Evolutionary conservation across 2,329 filamentous ascomycete genomes (phyloP).

Genomic region (Talaromyces sp.): DNA sequence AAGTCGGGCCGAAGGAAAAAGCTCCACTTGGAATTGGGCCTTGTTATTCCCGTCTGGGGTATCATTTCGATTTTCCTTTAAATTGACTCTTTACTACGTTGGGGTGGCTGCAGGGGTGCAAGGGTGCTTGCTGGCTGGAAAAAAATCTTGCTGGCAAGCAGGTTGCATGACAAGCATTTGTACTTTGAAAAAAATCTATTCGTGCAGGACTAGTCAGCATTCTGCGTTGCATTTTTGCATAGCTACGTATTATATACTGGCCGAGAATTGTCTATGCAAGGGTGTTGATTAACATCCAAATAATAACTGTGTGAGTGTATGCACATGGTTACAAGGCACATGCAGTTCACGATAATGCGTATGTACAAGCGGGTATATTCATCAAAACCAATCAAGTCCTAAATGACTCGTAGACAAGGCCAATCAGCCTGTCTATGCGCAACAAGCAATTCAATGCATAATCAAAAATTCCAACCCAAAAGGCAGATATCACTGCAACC

Average conservation of each 20-base stretch:
- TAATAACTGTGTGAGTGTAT: not conserved
- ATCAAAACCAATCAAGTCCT: not conserved
- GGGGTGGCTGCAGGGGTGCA: not conserved
- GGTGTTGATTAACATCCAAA: not conserved
- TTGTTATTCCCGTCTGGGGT: not conserved
- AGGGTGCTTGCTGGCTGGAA: not conserved
- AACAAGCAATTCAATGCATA: not conserved
- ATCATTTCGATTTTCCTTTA: not conserved
- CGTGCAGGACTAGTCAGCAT: not conserved
- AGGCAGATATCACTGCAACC: conserved; percentile 19
- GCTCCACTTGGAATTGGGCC: not conserved
- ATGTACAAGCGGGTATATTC: not conserved
- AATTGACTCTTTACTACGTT: not conserved
- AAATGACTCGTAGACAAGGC: not conserved
- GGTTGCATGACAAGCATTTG: too few species aligned
- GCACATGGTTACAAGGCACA: not conserved
- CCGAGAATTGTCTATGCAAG: not conserved
- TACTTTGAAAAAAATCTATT: too few species aligned
- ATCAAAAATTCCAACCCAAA: not conserved
- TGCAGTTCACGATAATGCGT: not conserved
- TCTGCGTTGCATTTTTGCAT: not conserved
- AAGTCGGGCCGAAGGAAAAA: not conserved
- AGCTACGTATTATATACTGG: not conserved
- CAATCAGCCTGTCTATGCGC: not conserved
- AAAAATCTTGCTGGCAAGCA: too few species aligned